Evolutionary conservation across 2,329 filamentous ascomycete species (phyloP).

Genomic region (Colletotrichum lentis): DNA sequence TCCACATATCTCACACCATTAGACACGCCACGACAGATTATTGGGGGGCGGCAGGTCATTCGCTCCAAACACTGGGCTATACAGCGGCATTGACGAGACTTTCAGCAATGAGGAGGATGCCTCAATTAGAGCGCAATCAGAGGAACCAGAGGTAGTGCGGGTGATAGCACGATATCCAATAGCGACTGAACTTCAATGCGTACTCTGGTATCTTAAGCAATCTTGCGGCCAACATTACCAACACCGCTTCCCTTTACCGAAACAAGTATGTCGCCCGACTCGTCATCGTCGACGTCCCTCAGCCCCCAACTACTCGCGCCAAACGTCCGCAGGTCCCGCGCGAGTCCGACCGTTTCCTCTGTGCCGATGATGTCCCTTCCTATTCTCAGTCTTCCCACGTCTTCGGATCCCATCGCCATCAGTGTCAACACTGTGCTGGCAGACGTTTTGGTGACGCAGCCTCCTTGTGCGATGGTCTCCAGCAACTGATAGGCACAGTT

Average conservation of each 20-base stretch:
- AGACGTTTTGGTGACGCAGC: conserved; percentile 78
- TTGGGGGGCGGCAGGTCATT: conserved; percentile 58
- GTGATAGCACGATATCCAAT: conserved; percentile 17
- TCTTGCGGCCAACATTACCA: conserved; percentile 93
- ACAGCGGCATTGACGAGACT: conserved; percentile 59
- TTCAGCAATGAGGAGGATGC: conserved; percentile 36
- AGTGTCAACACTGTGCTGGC: conserved; percentile 80
- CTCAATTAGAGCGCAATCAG: conserved; percentile 34
- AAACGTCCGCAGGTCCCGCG: conserved; percentile 86
- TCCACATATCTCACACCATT: conserved; percentile 61
- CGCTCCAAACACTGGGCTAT: conserved; percentile 63
- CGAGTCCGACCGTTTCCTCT: conserved; percentile 81
- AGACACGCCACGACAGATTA: conserved; percentile 57
- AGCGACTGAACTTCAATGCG: conserved; percentile 35
- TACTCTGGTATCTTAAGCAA: conserved; percentile 58
- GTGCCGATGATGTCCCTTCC: conserved; percentile 83
- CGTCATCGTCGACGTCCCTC: conserved; percentile 73
- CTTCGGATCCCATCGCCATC: conserved; percentile 98
- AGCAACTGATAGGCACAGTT: conserved; percentile 88
- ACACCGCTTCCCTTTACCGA: conserved; percentile 93
- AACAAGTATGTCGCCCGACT: conserved; percentile 78
- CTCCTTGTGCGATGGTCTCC: conserved; percentile 81
- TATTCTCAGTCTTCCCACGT: conserved; percentile 86
- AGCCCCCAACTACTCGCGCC: conserved; percentile 92
- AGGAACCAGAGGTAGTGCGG: conserved; percentile 33